Conservation (phyloP, 208 protist species). For the Paratrypanosoma confusum region DNA sequence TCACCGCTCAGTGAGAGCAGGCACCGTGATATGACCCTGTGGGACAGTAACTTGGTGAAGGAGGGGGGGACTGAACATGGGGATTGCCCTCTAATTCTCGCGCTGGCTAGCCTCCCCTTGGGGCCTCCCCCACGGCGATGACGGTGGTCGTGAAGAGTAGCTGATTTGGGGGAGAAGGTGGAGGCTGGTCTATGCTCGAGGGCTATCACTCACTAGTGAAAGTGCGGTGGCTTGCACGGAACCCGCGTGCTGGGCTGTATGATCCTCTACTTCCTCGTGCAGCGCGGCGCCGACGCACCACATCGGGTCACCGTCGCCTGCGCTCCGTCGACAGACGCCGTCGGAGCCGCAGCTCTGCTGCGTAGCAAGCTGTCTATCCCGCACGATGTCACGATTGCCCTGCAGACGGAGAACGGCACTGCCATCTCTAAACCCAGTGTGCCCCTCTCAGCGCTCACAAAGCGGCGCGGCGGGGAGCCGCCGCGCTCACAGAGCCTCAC, state of each 20-base stretch:
- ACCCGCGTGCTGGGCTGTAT: slow-evolving; percentile 9
- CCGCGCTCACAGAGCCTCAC: slow-evolving; percentile 18
- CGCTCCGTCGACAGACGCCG: slow-evolving; percentile 22
- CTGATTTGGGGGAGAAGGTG: too few species aligned
- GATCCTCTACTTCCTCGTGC: slow-evolving; percentile 29
- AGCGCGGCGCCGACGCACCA: slow-evolving; percentile 4
- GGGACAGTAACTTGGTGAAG: too few species aligned
- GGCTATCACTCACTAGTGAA: too few species aligned
- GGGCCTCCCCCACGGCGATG: too few species aligned
- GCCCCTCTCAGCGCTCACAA: slow-evolving; percentile 28
- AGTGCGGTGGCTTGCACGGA: too few species aligned
- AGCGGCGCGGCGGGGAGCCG: slow-evolving; percentile 20
- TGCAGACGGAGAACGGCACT: slow-evolving; percentile 24
- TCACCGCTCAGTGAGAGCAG: too few species aligned
- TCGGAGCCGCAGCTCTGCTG: slow-evolving; percentile 22
- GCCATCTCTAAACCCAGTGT: slow-evolving; percentile 23
- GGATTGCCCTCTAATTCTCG: too few species aligned
- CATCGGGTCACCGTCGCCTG: slow-evolving; percentile 17
- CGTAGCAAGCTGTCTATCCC: slow-evolving; percentile 19
- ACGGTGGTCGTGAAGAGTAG: too few species aligned
- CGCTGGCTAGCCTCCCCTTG: too few species aligned
- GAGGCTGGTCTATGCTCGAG: too few species aligned
- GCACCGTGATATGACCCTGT: too few species aligned
- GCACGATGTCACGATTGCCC: slow-evolving; percentile 16
- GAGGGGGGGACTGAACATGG: too few species aligned